phyloP scores from a whole-genome alignment of 768 basidiomycete species.

The Cystofilobasidium capitatum region DNA sequence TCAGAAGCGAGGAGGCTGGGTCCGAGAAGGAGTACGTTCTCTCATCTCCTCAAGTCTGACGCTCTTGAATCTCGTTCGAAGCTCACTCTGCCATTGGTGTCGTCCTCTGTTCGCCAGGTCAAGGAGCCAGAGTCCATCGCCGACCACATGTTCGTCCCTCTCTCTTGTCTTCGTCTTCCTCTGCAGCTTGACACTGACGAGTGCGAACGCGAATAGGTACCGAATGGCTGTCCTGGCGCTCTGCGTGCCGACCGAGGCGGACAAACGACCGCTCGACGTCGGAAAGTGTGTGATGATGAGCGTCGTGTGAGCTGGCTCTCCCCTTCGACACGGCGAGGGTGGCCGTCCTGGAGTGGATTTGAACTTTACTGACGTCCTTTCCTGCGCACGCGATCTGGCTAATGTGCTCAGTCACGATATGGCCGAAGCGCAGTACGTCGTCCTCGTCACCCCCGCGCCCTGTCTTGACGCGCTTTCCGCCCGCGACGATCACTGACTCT shows the following conservation, averaged over 20 bases:
- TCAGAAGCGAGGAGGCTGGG: slow-evolving; percentile 93
- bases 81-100: neutral
- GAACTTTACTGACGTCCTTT: too few species aligned
- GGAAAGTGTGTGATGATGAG: slow-evolving; percentile 36
- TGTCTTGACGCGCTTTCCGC: neutral
- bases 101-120: slow-evolving; percentile 46
- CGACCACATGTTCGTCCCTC: slow-evolving; percentile 17
- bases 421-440: slow-evolving; percentile 70
- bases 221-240: slow-evolving; percentile 90
- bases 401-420: slow-evolving; percentile 68
- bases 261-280: slow-evolving; percentile 49
- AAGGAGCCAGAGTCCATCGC: slow-evolving; percentile 51
- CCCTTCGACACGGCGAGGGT: too few species aligned
- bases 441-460: neutral
- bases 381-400: neutral
- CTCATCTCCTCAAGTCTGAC: too few species aligned
- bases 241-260: slow-evolving; percentile 60
- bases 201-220: slow-evolving; percentile 57
- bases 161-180: neutral
- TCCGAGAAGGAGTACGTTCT: slow-evolving; percentile 59
- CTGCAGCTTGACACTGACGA: neutral
- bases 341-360: too few species aligned
- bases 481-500: neutral
- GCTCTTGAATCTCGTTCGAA: too few species aligned
- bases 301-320: neutral